phyloP scores from a whole-genome alignment of 176 grass and related monocot genomes.

The Zea mays region DNA sequence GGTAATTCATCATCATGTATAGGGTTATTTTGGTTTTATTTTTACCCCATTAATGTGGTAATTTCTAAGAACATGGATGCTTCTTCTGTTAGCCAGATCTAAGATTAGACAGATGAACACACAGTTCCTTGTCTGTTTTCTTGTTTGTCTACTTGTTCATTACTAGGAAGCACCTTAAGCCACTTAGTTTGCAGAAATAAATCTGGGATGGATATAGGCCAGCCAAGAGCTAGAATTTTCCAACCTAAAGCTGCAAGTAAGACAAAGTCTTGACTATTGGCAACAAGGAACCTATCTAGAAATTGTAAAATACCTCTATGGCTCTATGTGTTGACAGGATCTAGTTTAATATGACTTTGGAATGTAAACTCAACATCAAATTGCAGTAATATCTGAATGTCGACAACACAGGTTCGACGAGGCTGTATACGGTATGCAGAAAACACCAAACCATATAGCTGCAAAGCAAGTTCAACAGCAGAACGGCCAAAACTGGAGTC shows the following conservation, averaged over 20 bases:
- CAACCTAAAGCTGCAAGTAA: conserved; percentile 1
- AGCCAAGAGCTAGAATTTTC: neutral
- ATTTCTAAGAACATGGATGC: neutral
- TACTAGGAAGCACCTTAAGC: neutral
- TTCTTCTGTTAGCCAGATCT: neutral
- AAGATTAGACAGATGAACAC: neutral
- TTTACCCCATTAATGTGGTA: neutral
- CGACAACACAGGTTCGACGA: neutral
- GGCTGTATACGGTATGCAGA: neutral
- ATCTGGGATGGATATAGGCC: neutral
- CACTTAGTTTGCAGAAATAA: neutral
- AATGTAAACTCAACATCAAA: neutral
- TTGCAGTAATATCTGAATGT: neutral
- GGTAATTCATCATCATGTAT: neutral
- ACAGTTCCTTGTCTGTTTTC: neutral
- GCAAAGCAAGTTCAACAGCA: conserved; percentile 1
- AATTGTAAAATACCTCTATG: neutral
- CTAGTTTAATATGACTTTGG: conserved; percentile 16
- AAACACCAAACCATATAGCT: neutral
- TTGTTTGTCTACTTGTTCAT: neutral
- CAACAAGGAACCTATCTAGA: neutral
- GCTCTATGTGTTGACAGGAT: neutral
- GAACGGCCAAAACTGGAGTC: neutral
- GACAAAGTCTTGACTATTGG: neutral
- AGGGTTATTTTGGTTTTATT: neutral